Base-by-base conservation (phyloP, 208 protist species). In the Leishmania tarentolae region DNA sequence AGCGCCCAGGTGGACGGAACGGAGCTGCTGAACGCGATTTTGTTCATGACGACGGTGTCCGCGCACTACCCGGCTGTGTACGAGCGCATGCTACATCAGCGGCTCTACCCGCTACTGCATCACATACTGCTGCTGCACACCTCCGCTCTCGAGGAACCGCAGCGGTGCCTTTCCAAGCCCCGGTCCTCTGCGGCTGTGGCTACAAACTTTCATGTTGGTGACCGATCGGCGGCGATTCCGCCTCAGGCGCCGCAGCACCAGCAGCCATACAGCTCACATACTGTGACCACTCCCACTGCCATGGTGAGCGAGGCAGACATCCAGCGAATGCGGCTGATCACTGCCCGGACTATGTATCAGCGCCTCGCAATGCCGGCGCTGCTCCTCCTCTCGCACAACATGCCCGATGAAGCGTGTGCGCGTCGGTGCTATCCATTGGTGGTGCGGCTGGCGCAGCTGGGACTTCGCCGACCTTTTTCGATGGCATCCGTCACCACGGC, bases 301-400 rank as follows among this genome's bases (percentile, higher is more conserved):
- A 37, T 57, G 61, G 59, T 44, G 47, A 24, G 44, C n/a, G 76
- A 79, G 44, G 57, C 76, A 17, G 13, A 46, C 15, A 35, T 82
- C 42, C 73, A 81, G 57, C 74, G 61, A 61, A 65, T 80, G 66
- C 79, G 74, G 46, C 47, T 86, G 72, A 86, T 83, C 17, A 75
- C 77, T 1, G 75, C 73, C 42, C 86, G 74, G 44, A 35, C 77
- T 47, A 79, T 82, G 72, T 93, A 90, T 78, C 85, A 87, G 73
- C 82, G 76, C 40, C 76, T 87, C 50, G 88, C 87, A 19, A 88
- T 93, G 79, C 88, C 91, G 7, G 87, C 89, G 35, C 85, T 96
- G 70, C 76, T 86, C 15, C 52, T 96, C 24, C 79, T 96, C 15
- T 87, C 87, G 37, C 86, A 93, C 72, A 96, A 96, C 75, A 85